Conservation (phyloP, 257 asterid genomes). For the Lycium barbarum region DNA sequence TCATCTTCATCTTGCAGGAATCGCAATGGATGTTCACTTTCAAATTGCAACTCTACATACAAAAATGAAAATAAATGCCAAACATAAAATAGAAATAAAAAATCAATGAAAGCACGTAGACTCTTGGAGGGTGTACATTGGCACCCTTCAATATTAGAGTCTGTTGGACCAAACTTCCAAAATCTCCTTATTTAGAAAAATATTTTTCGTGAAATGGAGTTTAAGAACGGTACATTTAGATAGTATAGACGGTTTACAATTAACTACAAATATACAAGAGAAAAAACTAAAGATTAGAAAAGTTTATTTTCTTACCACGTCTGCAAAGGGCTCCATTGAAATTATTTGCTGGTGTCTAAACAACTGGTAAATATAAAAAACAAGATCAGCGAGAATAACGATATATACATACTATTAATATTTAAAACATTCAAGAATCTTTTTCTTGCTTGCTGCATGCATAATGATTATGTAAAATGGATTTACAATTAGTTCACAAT, state of each 20-base stretch:
- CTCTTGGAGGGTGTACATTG: neutral
- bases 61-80: neutral
- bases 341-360: neutral
- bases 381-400: neutral
- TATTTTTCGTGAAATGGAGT: neutral
- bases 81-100: neutral
- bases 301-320: neutral
- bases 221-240: neutral
- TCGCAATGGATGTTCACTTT: conserved; percentile 55
- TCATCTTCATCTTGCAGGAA: conserved; percentile 53
- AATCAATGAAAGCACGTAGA: neutral
- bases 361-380: neutral
- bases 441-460: too few relatives aligned
- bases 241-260: neutral
- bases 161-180: neutral
- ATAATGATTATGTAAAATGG: neutral
- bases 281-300: neutral
- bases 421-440: too few relatives aligned
- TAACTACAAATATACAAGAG: neutral
- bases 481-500: neutral
- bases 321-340: conserved; percentile 20
- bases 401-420: neutral
- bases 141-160: neutral
- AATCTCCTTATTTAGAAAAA: neutral
- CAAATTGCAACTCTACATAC: conserved; percentile 52